Percentiles rank a stretch among this genome's conserved stretches.
Conservation (phyloP, 257 asterid genomes). For the Capsicum baccatum region DNA sequence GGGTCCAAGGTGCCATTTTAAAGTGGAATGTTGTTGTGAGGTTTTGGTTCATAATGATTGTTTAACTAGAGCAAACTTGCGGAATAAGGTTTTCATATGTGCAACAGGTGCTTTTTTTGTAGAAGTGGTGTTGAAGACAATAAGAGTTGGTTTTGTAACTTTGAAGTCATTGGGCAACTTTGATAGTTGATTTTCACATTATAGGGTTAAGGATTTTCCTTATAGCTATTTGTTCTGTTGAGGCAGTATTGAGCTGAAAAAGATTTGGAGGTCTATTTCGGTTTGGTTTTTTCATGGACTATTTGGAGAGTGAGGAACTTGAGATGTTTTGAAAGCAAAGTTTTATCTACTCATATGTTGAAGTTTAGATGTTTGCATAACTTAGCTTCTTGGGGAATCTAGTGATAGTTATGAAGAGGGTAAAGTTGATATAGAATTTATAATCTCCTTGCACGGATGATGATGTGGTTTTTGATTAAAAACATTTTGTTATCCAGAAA, state of each 20-base stretch:
- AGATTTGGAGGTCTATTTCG: too few species aligned
- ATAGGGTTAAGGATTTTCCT: neutral
- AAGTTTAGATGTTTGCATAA: neutral
- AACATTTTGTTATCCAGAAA: neutral
- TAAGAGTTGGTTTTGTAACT: neutral
- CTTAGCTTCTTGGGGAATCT: neutral
- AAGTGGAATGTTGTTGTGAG: neutral
- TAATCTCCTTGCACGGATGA: neutral
- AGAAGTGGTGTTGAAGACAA: neutral
- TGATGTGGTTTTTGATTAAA: neutral
- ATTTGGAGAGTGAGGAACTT: neutral
- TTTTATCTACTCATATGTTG: neutral
- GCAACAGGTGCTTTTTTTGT: neutral
- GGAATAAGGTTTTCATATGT: neutral
- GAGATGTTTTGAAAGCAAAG: neutral
- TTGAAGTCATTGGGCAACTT: neutral
- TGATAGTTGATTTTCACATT: neutral
- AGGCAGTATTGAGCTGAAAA: neutral
- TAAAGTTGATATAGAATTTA: too few species aligned
- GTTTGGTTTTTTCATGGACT: neutral
- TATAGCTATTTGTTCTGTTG: neutral
- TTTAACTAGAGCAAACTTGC: neutral
- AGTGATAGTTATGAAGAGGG: too few species aligned
- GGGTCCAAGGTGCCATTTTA: neutral
- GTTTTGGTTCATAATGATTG: neutral